A percentile compares a stretch with the other conserved stretches of the same genome.
Evolutionary conservation across 2,329 filamentous ascomycete species (phyloP).

Genomic region (Hypoxylon sp.): DNA sequence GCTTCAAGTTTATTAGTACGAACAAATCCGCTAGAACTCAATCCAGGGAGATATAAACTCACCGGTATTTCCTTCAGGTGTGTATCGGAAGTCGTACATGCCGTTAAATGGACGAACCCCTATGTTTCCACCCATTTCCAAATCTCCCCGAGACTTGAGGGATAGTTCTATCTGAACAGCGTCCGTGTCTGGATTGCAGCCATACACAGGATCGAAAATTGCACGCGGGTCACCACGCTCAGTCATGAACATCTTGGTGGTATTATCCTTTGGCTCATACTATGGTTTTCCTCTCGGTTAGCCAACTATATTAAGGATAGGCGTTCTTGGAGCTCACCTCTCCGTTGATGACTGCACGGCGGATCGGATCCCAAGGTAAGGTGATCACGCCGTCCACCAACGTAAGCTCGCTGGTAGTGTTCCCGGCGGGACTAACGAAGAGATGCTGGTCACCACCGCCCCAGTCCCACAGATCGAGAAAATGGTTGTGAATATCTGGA

Average conservation of each 20-base stretch:
- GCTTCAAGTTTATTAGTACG: slow-evolving; percentile 24
- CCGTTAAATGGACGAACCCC: slow-evolving; percentile 59
- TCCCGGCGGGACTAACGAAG: slow-evolving; percentile 58
- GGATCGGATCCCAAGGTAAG: slow-evolving; percentile 48
- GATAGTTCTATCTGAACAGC: slow-evolving; percentile 57
- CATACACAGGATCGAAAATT: slow-evolving; percentile 59
- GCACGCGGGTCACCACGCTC: slow-evolving; percentile 60
- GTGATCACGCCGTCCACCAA: slow-evolving; percentile 59
- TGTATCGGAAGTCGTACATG: slow-evolving; percentile 61
- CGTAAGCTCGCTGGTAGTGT: slow-evolving; percentile 56
- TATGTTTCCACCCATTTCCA: slow-evolving; percentile 56
- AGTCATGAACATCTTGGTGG: slow-evolving; percentile 65
- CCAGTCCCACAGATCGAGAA: slow-evolving; percentile 57
- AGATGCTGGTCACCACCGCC: slow-evolving; percentile 59
- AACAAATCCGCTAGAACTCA: neutral
- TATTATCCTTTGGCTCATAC: slow-evolving; percentile 61
- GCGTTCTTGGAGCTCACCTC: slow-evolving; percentile 54
- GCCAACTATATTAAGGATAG: neutral
- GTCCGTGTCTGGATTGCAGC: slow-evolving; percentile 60
- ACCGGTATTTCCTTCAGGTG: slow-evolving; percentile 59
- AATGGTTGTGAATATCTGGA: slow-evolving; percentile 57
- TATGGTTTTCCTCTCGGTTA: slow-evolving; percentile 34
- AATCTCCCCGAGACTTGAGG: slow-evolving; percentile 53
- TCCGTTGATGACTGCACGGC: slow-evolving; percentile 61
- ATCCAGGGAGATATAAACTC: slow-evolving; percentile 7